phyloP scores from a whole-genome alignment of 177 flowering plant genomes.

The Vitis hybrid region DNA sequence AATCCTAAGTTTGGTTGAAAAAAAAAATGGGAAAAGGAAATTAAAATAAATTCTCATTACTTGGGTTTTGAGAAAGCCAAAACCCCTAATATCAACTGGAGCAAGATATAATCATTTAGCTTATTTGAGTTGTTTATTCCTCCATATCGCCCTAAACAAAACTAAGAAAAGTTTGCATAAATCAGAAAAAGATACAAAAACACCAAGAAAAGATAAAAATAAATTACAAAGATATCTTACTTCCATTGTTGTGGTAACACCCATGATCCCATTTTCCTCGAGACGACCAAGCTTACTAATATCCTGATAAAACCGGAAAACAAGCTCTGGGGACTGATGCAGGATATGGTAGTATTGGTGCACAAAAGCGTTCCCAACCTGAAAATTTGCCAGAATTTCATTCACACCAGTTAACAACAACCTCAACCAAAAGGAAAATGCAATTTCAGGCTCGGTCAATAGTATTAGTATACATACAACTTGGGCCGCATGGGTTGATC shows the following conservation, averaged over 20 bases:
- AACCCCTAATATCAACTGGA: no score
- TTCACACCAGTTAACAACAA: not conserved
- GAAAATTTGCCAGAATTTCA: slow-evolving; percentile 3
- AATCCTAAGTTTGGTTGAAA: no score
- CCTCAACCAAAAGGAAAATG: not conserved
- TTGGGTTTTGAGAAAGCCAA: no score
- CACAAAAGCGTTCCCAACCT: slow-evolving; percentile 89
- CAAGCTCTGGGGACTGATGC: slow-evolving; percentile 69
- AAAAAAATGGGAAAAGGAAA: no score
- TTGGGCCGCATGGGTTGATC: slow-evolving; percentile 37
- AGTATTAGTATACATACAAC: slow-evolving; percentile 27
- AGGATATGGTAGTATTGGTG: slow-evolving; percentile 71
- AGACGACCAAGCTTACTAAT: slow-evolving; percentile 71
- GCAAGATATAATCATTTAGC: no score
- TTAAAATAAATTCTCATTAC: no score
- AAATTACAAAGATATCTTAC: slow-evolving; percentile 27
- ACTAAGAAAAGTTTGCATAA: no score
- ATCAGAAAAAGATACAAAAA: not conserved
- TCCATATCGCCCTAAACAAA: no score
- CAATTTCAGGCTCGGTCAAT: not conserved
- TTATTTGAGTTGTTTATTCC: no score
- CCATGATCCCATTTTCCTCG: slow-evolving; percentile 55
- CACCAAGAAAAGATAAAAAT: not conserved
- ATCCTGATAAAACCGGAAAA: slow-evolving; percentile 70
- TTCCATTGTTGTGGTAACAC: slow-evolving; percentile 58